These are phyloP conservation scores for Gymnopus androsaceus DNA, from an alignment of 1,284 basidiomycete species.

Conservation along the genomic window DNA sequence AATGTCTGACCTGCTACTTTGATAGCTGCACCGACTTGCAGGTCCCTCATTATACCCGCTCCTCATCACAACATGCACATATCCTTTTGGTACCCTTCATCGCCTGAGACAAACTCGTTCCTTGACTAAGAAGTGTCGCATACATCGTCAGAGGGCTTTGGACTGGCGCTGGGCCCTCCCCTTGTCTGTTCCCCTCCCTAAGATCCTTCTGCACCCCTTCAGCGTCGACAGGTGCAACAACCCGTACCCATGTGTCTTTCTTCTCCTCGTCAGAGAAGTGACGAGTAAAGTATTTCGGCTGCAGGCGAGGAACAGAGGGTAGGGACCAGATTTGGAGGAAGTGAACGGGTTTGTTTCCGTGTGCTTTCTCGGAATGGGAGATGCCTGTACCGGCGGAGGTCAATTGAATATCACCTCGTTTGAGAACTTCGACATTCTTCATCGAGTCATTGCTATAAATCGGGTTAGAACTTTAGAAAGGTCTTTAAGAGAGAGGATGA, in stretches of 20 bases:
- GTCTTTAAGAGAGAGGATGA: conserved; percentile 20
- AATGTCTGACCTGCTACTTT: conserved; percentile 44
- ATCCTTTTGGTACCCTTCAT: conserved; percentile 56
- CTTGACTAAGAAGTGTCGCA: conserved; percentile 66
- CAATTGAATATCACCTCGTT: conserved; percentile 87
- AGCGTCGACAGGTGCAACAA: conserved; percentile 71
- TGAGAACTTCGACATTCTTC: conserved; percentile 86
- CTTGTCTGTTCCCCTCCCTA: conserved; percentile 42
- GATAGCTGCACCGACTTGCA: conserved; percentile 52
- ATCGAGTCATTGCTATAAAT: conserved; percentile 76
- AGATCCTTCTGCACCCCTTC: conserved; percentile 59
- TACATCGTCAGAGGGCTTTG: conserved; percentile 62
- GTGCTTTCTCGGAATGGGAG: conserved; percentile 76
- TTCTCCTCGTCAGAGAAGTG: conserved; percentile 85
- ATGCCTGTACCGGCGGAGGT: conserved; percentile 90
- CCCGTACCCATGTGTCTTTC: conserved; percentile 61
- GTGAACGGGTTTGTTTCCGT: conserved; percentile 65
- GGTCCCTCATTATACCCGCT: conserved; percentile 69
- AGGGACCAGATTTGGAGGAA: conserved; percentile 89
- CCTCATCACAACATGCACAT: conserved; percentile 74
- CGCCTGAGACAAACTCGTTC: conserved; percentile 51
- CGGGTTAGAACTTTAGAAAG: conserved; percentile 14
- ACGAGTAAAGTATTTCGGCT: conserved; percentile 84
- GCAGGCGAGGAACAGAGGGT: conserved; percentile 58
- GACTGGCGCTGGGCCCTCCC: conserved; percentile 72